Percentiles rank a stretch among this genome's conserved stretches.
Conservation (phyloP, 2,329 filamentous ascomycete genomes). For the Fusarium staphyleae region DNA sequence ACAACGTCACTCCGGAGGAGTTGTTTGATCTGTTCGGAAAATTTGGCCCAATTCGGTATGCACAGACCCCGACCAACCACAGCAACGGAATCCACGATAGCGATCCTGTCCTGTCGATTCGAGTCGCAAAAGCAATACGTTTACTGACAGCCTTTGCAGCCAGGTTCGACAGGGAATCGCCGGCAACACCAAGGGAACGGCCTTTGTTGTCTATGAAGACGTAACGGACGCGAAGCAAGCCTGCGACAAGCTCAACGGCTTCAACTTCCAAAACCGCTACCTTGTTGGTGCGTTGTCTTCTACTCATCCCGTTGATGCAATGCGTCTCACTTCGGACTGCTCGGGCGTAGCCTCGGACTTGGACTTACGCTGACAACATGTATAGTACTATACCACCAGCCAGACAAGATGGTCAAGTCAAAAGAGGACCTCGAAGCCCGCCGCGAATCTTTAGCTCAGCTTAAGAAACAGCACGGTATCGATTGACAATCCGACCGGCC, state of each 20-base stretch:
- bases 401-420: constrained; percentile 76
- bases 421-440: constrained; percentile 93
- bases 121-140: constrained; percentile 9
- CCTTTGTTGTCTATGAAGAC: constrained; percentile 99
- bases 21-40: constrained; percentile 99
- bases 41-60: constrained; percentile 92
- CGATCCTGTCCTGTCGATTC: constrained; percentile 11
- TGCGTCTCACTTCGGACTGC: neutral
- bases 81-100: constrained; percentile 2
- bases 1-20: constrained; percentile 98
- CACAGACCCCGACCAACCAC: constrained; percentile 34
- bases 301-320: neutral
- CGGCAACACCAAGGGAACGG: constrained; percentile 96
- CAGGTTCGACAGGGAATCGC: constrained; percentile 99
- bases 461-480: constrained; percentile 98
- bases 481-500: constrained; percentile 88
- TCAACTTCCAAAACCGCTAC: constrained; percentile 99
- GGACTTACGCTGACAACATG: constrained; percentile 20
- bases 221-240: constrained; percentile 98
- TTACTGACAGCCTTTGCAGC: constrained; percentile 56
- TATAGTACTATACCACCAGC: constrained; percentile 68
- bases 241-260: constrained; percentile 99
- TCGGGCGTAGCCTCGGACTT: neutral
- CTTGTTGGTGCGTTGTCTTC: constrained; percentile 79
- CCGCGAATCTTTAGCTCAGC: constrained; percentile 95